Conservation (phyloP, 2,329 filamentous ascomycete species). For the Trichophyton verrucosum region DNA sequence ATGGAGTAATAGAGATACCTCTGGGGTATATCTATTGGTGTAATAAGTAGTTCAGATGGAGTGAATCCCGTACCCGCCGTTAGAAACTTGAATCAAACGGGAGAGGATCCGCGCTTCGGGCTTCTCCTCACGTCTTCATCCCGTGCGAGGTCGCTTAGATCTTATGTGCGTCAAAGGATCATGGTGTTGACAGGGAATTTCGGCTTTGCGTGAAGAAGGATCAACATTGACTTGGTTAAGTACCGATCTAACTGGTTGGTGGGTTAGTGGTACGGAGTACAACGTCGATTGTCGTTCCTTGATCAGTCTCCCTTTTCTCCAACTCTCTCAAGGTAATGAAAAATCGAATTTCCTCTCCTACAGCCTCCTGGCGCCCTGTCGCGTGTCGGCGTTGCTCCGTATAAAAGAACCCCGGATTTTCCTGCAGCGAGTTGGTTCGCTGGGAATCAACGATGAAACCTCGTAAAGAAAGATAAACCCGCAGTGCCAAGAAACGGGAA, state of each 20-base stretch:
- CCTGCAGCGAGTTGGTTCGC: too few relatives aligned
- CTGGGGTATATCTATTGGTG: not conserved
- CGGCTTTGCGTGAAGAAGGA: not conserved
- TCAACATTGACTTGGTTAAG: not conserved
- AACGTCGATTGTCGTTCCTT: not conserved
- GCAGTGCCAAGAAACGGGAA: not conserved
- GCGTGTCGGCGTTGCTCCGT: not conserved
- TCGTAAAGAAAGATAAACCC: not conserved
- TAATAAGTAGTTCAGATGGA: not conserved
- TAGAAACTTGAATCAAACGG: not conserved
- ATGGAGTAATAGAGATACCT: not conserved
- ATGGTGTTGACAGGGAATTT: not conserved
- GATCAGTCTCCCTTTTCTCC: not conserved
- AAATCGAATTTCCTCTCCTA: too few relatives aligned
- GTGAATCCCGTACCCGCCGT: not conserved
- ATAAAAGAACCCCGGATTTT: not conserved
- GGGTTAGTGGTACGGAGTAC: not conserved
- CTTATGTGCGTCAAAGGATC: not conserved
- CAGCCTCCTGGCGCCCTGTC: not conserved
- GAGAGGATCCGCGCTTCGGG: not conserved
- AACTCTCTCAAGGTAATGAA: not conserved
- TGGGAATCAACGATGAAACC: not conserved
- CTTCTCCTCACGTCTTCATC: not conserved
- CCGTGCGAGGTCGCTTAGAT: not conserved
- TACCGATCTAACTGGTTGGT: too few relatives aligned